Evolutionary conservation across 495 filamentous ascomycete genomes (phyloP), one percentile per base, ranked within the genome.

Genomic region (Trichocladium antarcticum): DNA sequence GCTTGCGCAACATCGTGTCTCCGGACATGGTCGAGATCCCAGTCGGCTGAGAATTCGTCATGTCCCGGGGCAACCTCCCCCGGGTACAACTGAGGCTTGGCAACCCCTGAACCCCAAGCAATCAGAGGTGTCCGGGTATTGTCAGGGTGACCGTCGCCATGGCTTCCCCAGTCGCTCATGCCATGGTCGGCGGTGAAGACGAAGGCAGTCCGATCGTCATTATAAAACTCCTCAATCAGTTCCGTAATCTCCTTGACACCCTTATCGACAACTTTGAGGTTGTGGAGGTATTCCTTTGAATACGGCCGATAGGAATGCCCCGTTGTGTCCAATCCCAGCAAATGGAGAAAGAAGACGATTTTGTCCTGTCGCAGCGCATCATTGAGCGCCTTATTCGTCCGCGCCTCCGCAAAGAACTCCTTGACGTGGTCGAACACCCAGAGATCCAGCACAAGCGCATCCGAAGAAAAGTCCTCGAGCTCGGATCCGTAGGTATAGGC

Each of bases 181-280:
- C 92, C 92, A 68, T 99, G 92, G 57, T 99, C 92, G 2, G 92
- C 92, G 9, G 93, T 99, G 63, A 99, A 99, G 12, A 99, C 79
- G 59, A 86, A 99, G 1, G 93, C 87, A 0, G 93, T 96, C 68
- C 92, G 82, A 11, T 75, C 84, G 61, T 99, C 93, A n/a, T 64
- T 73, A 58, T 95, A 99, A 62, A 97, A 99, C 21, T 89, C 79
- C 11, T 92, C 80, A 32, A 96, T 80, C 32, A 96, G 59, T 50
- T 82, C 75, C 14, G 83, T 81, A 36, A 95, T 81, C 61, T 95
- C 80, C 65, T 85, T 68, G 4, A 97, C 79, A 2, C 93, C 93
- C 52, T 85, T 58, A 59, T 99, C 93, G 28, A 99, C 93, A 19
- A 99, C 66, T 61, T 95, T 86, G 65, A 99, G 86, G 61, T 97